Conservation (phyloP, 352 stramenopile species). For the Elongisporangium anandrum region DNA sequence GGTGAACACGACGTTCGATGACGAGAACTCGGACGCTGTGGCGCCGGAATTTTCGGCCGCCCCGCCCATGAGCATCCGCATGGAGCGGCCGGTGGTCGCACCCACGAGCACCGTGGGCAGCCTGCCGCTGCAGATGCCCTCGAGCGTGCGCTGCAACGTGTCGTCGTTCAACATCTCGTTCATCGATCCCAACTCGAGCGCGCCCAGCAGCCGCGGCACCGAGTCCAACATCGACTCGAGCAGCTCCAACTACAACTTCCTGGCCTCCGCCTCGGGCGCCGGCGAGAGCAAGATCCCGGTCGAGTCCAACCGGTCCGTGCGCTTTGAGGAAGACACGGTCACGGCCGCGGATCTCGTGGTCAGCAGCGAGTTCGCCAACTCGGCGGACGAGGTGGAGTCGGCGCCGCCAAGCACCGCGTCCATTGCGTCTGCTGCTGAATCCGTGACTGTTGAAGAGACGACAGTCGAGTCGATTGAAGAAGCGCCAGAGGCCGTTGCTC, state of each 20-base stretch:
- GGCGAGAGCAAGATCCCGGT: neutral
- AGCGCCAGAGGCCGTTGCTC: neutral
- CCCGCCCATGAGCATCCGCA: slow-evolving; percentile 1
- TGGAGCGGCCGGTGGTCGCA: slow-evolving; percentile 6
- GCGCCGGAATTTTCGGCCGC: slow-evolving; percentile 10
- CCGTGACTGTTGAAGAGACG: slow-evolving; percentile 1
- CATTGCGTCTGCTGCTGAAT: slow-evolving; percentile 6
- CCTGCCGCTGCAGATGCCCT: slow-evolving; percentile 27
- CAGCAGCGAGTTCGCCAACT: neutral
- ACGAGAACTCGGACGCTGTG: slow-evolving; percentile 19
- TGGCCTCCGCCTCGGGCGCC: neutral
- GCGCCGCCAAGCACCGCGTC: neutral
- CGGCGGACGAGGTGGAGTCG: slow-evolving; percentile 3
- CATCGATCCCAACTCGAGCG: slow-evolving; percentile 38
- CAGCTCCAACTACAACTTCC: neutral
- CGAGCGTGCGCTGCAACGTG: slow-evolving; percentile 43
- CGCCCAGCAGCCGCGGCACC: slow-evolving; percentile 23
- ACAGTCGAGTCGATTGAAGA: neutral
- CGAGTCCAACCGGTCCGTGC: neutral
- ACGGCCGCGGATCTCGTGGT: neutral
- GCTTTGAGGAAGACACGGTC: neutral
- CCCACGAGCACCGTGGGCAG: slow-evolving; percentile 7
- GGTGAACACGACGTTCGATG: slow-evolving; percentile 2
- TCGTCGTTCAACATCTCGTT: slow-evolving; percentile 55
- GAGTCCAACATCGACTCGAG: slow-evolving; percentile 25